A percentile compares a stretch with the other conserved stretches of the same genome.
Evolutionary conservation across 805 yeast genomes (phyloP).

Genomic region (Pichia gijzeniarum): DNA sequence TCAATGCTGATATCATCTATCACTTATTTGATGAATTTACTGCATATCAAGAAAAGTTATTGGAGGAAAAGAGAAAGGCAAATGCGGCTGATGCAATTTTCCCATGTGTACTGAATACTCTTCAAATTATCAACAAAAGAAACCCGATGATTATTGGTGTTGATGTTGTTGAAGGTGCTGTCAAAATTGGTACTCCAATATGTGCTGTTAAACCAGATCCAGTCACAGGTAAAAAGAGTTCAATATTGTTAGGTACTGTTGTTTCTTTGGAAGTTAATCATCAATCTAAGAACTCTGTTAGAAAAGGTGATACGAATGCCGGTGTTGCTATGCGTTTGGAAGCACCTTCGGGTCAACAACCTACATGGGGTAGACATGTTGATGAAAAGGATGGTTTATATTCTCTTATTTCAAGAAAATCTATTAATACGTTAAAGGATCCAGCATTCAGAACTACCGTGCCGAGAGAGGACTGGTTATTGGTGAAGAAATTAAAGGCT

Average conservation of each 20-base stretch:
- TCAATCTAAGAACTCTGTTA: conserved; percentile 68
- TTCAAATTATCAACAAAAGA: conserved; percentile 96
- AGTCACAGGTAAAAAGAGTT: conserved; percentile 63
- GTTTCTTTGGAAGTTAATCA: conserved; percentile 94
- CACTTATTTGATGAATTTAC: conserved; percentile 94
- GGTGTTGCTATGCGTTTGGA: conserved; percentile 99
- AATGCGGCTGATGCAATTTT: conserved; percentile 82
- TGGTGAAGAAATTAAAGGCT: conserved; percentile 82
- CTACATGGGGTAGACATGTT: conserved; percentile 98
- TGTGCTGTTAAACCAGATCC: conserved; percentile 91
- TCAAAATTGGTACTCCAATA: conserved; percentile 90
- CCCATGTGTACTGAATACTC: conserved; percentile 92
- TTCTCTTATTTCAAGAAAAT: conserved; percentile 83
- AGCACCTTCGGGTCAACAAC: conserved; percentile 85
- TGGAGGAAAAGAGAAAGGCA: conserved; percentile 87
- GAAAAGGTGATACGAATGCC: conserved; percentile 92
- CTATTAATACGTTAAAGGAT: conserved; percentile 95
- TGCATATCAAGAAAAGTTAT: conserved; percentile 79
- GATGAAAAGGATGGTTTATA: conserved; percentile 87
- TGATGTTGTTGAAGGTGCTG: conserved; percentile 86
- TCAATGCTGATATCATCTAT: conserved; percentile 94
- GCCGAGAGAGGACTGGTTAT: conserved; percentile 91
- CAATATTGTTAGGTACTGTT: conserved; percentile 79
- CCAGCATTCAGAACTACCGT: conserved; percentile 96
- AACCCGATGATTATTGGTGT: conserved; percentile 99